Base-by-base conservation (phyloP, 805 yeast genomes). In the Cyberlindnera misumaiensis region DNA sequence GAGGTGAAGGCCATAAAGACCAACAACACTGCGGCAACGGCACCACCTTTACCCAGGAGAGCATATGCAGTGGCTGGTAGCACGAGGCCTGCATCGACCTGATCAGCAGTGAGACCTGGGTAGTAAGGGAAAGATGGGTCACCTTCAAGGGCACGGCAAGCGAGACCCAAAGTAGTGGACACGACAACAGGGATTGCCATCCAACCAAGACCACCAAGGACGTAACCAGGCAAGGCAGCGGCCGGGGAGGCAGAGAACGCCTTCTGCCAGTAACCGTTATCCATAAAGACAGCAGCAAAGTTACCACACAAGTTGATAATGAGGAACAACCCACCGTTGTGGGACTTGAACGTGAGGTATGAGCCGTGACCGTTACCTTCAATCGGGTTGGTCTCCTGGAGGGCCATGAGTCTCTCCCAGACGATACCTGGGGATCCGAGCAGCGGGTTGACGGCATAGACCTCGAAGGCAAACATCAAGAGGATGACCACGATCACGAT, bases 1-100 rank as follows among this genome's bases (percentile, higher is more conserved):
- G 94, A 83, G 0, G 96, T 88, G 31, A 83, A 90, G 18, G 96
- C 95, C 89, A 86, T 83, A 61, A 88, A 88, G 10, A 87, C 75
- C 68, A 88, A 63, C 26, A 88, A 59, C 46, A 88, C 69, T 9
- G 88, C 73, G 27, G 89, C 89, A 34, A 77, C 89, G 4, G 94
- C 95, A 45, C 96, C 97, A 51, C 90, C 85, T 46, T 70, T 80
- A 37, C 96, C 96, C 62, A 88, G 68, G 30, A 88, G 63, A 0
- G 95, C 86, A 30, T 77, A 82, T 1, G 96, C 94, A 29, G 95
- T 68, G 16, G 68, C 61, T 15, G 73, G 73, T 40, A 83, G 64
- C 9, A 77, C 88, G 42, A 88, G 66, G 26, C 96, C 97, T n/a
- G 89, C 81, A 45, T 75, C 66, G 24, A 86, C 84, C 55, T 86